Evolutionary conservation across 805 yeast species (phyloP).

Genomic region (Kluyveromyces lactis): DNA sequence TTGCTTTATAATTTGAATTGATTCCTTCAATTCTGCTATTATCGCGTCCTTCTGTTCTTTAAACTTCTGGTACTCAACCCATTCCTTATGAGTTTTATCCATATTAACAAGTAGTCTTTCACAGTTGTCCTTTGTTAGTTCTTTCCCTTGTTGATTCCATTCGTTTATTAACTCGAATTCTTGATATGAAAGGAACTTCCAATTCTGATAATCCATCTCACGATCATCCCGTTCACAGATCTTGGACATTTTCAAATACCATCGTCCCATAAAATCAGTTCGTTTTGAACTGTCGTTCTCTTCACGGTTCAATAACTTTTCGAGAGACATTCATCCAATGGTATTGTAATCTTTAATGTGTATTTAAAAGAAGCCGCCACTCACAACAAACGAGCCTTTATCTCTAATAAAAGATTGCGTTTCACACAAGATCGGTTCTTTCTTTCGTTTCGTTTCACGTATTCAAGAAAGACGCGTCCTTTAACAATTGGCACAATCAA

Average conservation of each 20-base stretch:
- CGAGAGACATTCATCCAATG: constrained; percentile 3
- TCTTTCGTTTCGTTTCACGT: too few species aligned
- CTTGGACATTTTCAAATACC: constrained; percentile 1
- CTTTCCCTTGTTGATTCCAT: constrained; percentile 26
- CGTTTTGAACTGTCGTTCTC: neutral
- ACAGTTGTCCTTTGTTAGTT: constrained; percentile 16
- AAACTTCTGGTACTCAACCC: constrained; percentile 16
- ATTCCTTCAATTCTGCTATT: constrained; percentile 14
- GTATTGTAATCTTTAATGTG: too few species aligned
- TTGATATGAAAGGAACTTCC: constrained; percentile 28
- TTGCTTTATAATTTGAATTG: constrained; percentile 16
- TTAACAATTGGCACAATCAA: too few species aligned
- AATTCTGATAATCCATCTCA: constrained; percentile 26
- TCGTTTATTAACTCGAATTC: constrained; percentile 30
- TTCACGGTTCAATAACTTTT: constrained; percentile 2
- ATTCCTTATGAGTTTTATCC: constrained; percentile 16
- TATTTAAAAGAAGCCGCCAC: neutral
- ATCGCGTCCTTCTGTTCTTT: constrained; percentile 15
- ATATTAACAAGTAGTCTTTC: constrained; percentile 16
- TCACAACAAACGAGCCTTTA: too few species aligned
- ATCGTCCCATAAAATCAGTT: neutral
- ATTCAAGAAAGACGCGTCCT: too few species aligned
- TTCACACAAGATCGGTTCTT: too few species aligned
- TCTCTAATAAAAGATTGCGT: too few species aligned
- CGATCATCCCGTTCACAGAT: constrained; percentile 14